These are phyloP conservation scores for Saccharomycopsis hybrid DNA, from an alignment of 1,139 yeast genomes.

Conservation along the genomic window DNA sequence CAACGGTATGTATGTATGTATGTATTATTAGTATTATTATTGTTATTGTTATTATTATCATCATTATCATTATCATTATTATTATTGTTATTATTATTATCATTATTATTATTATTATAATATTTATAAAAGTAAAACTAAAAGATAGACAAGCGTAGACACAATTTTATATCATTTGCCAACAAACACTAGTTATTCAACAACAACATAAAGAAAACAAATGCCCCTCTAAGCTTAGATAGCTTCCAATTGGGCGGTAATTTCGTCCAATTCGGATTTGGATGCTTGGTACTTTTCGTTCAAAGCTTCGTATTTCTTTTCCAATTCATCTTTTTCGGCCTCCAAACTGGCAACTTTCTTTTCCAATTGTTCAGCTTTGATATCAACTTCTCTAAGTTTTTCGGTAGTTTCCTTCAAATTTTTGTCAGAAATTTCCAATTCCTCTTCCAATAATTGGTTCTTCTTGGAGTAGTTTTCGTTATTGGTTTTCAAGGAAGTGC, in stretches of 20 bases:
- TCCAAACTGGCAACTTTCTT: slow-evolving; percentile 91
- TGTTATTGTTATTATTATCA: too few relatives aligned
- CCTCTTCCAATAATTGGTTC: slow-evolving; percentile 88
- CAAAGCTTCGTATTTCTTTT: slow-evolving; percentile 86
- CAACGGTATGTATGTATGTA: too few relatives aligned
- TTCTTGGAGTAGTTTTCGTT: slow-evolving; percentile 90
- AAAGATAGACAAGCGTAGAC: too few relatives aligned
- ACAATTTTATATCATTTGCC: too few relatives aligned
- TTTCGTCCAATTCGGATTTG: slow-evolving; percentile 84
- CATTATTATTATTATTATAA: too few relatives aligned
- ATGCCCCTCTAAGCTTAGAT: slow-evolving; percentile 37
- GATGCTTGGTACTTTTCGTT: slow-evolving; percentile 74
- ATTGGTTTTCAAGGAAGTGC: slow-evolving; percentile 80
- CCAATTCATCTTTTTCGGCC: slow-evolving; percentile 88
- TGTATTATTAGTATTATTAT: too few relatives aligned
- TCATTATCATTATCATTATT: too few relatives aligned
- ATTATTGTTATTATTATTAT: too few relatives aligned
- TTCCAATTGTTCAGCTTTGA: slow-evolving; percentile 95
- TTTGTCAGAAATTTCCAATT: slow-evolving; percentile 86
- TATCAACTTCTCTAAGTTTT: slow-evolving; percentile 91
- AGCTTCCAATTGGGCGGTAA: slow-evolving; percentile 87
- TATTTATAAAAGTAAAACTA: too few relatives aligned
- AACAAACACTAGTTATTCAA: too few relatives aligned
- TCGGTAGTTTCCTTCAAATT: slow-evolving; percentile 91
- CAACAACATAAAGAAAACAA: too few relatives aligned